phyloP scores from a whole-genome alignment of 208 protist genomes.

The Phytomonas francai region DNA sequence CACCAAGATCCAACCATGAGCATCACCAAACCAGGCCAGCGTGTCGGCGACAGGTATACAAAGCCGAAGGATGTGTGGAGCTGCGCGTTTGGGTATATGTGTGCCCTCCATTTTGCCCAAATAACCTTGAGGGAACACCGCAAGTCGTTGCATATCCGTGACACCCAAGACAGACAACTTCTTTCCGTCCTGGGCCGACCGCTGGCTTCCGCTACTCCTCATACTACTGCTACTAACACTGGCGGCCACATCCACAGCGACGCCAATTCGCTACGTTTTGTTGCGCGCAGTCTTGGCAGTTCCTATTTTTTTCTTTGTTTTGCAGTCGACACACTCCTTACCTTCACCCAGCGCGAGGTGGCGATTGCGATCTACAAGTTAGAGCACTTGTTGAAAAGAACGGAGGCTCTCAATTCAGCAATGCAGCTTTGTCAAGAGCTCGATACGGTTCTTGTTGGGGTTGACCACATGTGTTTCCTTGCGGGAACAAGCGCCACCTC shows the following conservation, averaged over 20 bases:
- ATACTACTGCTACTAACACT: constrained; percentile 18
- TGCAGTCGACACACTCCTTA: constrained; percentile 60
- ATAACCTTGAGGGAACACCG: constrained; percentile 52
- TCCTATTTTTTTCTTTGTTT: constrained; percentile 77
- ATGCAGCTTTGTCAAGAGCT: constrained; percentile 57
- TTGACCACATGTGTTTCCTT: constrained; percentile 50
- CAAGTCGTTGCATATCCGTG: constrained; percentile 48
- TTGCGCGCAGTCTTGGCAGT: constrained; percentile 49
- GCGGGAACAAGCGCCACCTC: constrained; percentile 1
- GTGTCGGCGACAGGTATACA: neutral
- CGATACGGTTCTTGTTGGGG: constrained; percentile 48
- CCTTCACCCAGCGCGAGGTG: constrained; percentile 51
- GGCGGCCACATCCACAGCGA: neutral
- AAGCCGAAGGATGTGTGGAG: constrained; percentile 58
- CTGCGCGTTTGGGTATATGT: constrained; percentile 75
- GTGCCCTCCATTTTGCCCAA: constrained; percentile 68
- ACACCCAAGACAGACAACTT: constrained; percentile 31
- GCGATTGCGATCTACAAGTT: constrained; percentile 38
- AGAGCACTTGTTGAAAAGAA: constrained; percentile 25
- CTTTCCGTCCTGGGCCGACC: constrained; percentile 26
- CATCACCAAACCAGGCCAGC: neutral
- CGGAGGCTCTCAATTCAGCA: constrained; percentile 25
- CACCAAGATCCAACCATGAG: neutral
- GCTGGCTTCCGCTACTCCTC: constrained; percentile 1
- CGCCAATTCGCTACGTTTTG: neutral